Conservation (phyloP, 2,329 filamentous ascomycete genomes). For the Byssothecium circinans region DNA sequence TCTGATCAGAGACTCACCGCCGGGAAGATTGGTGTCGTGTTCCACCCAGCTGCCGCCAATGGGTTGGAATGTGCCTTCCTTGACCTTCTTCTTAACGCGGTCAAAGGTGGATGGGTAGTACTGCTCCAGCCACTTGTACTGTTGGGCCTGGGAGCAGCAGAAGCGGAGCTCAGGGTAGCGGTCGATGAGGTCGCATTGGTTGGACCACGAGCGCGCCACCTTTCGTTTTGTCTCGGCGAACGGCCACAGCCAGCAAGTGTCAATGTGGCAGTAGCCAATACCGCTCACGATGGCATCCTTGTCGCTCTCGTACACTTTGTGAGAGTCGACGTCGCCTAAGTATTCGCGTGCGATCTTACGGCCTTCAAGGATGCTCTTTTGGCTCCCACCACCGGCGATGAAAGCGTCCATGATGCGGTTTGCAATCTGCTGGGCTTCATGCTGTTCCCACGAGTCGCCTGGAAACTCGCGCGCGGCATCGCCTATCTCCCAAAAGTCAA, state of each 20-base stretch:
- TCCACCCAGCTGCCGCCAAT: conserved; percentile 99
- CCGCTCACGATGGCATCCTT: conserved; percentile 78
- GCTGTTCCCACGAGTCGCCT: conserved; percentile 82
- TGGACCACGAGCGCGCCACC: conserved; percentile 93
- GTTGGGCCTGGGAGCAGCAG: conserved; percentile 89
- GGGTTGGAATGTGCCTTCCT: conserved; percentile 86
- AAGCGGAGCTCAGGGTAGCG: conserved; percentile 93
- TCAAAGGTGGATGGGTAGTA: conserved; percentile 87
- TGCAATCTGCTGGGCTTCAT: conserved; percentile 78
- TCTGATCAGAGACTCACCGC: conserved; percentile 88
- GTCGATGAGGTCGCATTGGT: conserved; percentile 93
- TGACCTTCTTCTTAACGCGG: conserved; percentile 87
- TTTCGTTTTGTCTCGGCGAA: conserved; percentile 98
- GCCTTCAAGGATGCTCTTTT: conserved; percentile 75
- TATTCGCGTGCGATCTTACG: conserved; percentile 83
- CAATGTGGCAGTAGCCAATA: conserved; percentile 96
- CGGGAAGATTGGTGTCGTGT: conserved; percentile 96
- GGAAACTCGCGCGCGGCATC: conserved; percentile 93
- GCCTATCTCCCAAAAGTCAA: conserved; percentile 94
- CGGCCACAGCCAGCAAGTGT: conserved; percentile 98
- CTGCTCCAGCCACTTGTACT: conserved; percentile 95
- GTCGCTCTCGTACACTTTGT: conserved; percentile 78
- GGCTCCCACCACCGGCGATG: conserved; percentile 71
- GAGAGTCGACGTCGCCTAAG: conserved; percentile 78
- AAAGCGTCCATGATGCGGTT: conserved; percentile 91